These are phyloP conservation scores for Podila horticola DNA, from an alignment of 192 early-diverging fungal species.

Conservation along the genomic window DNA sequence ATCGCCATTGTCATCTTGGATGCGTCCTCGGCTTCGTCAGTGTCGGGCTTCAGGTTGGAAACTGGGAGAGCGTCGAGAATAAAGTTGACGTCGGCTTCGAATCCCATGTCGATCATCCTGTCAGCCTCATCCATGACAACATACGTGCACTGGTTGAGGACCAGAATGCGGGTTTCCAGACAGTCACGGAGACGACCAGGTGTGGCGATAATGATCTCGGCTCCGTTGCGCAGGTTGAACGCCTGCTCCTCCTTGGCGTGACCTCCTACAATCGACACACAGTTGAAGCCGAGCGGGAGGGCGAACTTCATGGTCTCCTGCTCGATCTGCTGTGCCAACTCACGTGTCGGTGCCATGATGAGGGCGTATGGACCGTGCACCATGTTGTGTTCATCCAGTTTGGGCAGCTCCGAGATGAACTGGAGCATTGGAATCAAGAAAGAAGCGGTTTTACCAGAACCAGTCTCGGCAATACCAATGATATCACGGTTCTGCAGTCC, in stretches of 20 bases:
- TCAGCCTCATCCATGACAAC: slow-evolving; percentile 99
- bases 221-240: slow-evolving; percentile 88
- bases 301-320: slow-evolving; percentile 92
- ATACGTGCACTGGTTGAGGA: slow-evolving; percentile 94
- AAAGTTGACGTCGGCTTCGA: slow-evolving; percentile 95
- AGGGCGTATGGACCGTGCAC: slow-evolving; percentile 91
- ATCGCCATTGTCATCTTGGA: slow-evolving; percentile 52
- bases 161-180: slow-evolving; percentile 88
- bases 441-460: slow-evolving; percentile 95
- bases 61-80: slow-evolving; percentile 95
- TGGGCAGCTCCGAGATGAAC: slow-evolving; percentile 85
- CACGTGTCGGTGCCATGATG: slow-evolving; percentile 96
- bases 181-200: slow-evolving; percentile 96
- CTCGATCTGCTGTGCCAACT: slow-evolving; percentile 98
- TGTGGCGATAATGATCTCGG: slow-evolving; percentile 97
- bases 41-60: slow-evolving; percentile 89
- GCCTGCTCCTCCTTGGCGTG: slow-evolving; percentile 92
- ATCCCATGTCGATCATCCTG: slow-evolving; percentile 94
- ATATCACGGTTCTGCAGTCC: slow-evolving; percentile 91
- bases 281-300: slow-evolving; percentile 83
- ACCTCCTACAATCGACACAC: slow-evolving; percentile 86
- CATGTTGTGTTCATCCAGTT: slow-evolving; percentile 80
- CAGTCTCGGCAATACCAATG: slow-evolving; percentile 90
- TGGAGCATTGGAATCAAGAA: slow-evolving; percentile 97
- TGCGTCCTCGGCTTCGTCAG: slow-evolving; percentile 72